A percentile compares a stretch with the other conserved stretches of the same genome.
Conservation (phyloP, 495 filamentous ascomycete species). For the Penicillium verhagenii region DNA sequence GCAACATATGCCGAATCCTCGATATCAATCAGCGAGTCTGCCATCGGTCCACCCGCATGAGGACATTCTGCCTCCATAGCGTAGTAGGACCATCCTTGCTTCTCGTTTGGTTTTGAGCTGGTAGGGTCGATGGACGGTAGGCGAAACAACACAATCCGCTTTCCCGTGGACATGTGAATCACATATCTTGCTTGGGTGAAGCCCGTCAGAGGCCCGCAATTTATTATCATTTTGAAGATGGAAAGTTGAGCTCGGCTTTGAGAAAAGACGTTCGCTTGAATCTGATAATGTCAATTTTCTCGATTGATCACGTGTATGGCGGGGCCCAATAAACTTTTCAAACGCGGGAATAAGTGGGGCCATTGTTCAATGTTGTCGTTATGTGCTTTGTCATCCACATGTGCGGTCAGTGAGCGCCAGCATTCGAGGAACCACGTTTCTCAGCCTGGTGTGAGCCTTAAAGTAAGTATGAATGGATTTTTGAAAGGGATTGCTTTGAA, state of each 20-base stretch:
- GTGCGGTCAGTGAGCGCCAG: too few species aligned
- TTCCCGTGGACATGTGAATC: slow-evolving; percentile 47
- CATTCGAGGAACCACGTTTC: too few species aligned
- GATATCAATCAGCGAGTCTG: slow-evolving; percentile 50
- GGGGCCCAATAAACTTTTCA: neutral
- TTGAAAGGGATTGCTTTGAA: too few species aligned
- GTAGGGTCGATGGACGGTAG: slow-evolving; percentile 43
- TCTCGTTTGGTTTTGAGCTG: slow-evolving; percentile 31
- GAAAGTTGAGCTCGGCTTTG: neutral
- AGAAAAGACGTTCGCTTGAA: neutral
- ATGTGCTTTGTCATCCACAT: too few species aligned
- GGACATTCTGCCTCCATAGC: slow-evolving; percentile 56
- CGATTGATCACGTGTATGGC: neutral
- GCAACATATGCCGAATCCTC: slow-evolving; percentile 54
- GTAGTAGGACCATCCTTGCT: slow-evolving; percentile 50
- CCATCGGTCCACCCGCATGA: slow-evolving; percentile 52
- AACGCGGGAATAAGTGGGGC: neutral
- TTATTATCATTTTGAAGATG: slow-evolving; percentile 29
- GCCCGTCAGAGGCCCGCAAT: slow-evolving; percentile 33
- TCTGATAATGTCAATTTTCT: neutral
- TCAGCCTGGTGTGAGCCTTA: too few species aligned
- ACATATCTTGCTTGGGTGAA: slow-evolving; percentile 49
- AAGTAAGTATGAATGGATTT: too few species aligned
- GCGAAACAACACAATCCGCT: slow-evolving; percentile 52
- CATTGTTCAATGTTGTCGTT: too few species aligned